Base-by-base conservation (phyloP, 495 filamentous ascomycete species). In the Tuber melanosporum region DNA sequence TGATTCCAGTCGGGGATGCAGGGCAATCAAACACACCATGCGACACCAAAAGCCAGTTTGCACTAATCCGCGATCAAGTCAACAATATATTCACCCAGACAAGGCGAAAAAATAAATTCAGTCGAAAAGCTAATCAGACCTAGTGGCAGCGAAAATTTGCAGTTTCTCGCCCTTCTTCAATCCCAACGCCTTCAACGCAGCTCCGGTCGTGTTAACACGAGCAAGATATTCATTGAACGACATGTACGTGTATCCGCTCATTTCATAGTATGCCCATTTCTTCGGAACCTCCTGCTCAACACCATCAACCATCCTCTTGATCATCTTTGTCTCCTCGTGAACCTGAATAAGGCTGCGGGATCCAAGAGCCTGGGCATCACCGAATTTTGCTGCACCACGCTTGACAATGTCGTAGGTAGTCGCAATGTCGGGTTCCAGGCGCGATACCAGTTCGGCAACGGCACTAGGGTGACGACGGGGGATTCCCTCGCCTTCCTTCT, bases 281-380 rank as follows among this genome's bases (percentile, higher is more conserved):
- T 99, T 99, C 83, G 97, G 92, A 39, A 97, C 91, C 86, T 97
- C 91, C 81, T 88, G 85, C 85, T 97, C 93, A 80, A 92, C 89
- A 66, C 95, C 95, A 84, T 99, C 94, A 26, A 98, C 88, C 76
- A 94, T 87, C 88, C 97, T 99, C 91, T 97, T 98, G 82, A 99
- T 86, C 89, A 95, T 97, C 88, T 97, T 98, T 79, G 90, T 92
- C 86, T 99, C 95, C 74, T 91, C 87, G 84, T 99, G 95, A 10
- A 90, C 92, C 83, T 92, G 90, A 84, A 99, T 86, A 74, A 98
- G 87, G 83, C 90, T 90, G 75, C 95, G 91, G 73, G 88, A 91
- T 77, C 92, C 95, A 79, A 98, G 86, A 76, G 91, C 91, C 86
- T 95, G 95, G 76, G 91, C 89, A 84, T 97, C 97, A 81, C 95